Conservation (phyloP, 768 basidiomycete species). For the Agaricus blazei region DNA sequence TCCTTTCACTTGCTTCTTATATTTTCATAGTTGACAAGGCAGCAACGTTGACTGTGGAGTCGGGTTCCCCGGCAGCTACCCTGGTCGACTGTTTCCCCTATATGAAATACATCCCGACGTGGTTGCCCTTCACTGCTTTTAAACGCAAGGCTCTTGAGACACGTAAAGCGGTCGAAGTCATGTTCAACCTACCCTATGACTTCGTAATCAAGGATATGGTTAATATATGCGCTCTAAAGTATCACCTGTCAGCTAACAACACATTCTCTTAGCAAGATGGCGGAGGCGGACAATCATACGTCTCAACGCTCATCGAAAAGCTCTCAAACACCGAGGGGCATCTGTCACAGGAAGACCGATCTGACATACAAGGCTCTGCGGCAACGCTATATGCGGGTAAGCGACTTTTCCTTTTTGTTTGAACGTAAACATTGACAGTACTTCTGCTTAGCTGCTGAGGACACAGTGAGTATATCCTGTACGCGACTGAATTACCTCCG, state of each 20-base stretch:
- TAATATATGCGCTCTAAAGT: conserved; percentile 9
- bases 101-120: conserved; percentile 44
- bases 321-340: conserved; percentile 27
- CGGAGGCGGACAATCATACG: conserved; percentile 38
- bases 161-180: conserved; percentile 37
- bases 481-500: conserved; percentile 9
- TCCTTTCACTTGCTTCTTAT: conserved; percentile 6
- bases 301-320: conserved; percentile 37
- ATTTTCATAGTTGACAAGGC: conserved; percentile 36
- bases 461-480: conserved; percentile 24
- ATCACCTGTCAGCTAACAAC: conserved; percentile 6
- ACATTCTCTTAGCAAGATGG: conserved; percentile 31
- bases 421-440: not conserved
- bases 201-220: conserved; percentile 47
- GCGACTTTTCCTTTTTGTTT: conserved; percentile 8
- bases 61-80: conserved; percentile 40
- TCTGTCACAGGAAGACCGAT: conserved; percentile 37
- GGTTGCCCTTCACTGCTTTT: conserved; percentile 44
- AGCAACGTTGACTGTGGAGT: conserved; percentile 38
- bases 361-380: conserved; percentile 53
- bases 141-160: conserved; percentile 38
- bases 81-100: conserved; percentile 47
- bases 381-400: conserved; percentile 47
- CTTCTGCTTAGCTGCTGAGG: conserved; percentile 29
- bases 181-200: conserved; percentile 48